Base-by-base conservation (phyloP, 2,329 filamentous ascomycete genomes). In the Phaeophleospora eucalypticola region DNA sequence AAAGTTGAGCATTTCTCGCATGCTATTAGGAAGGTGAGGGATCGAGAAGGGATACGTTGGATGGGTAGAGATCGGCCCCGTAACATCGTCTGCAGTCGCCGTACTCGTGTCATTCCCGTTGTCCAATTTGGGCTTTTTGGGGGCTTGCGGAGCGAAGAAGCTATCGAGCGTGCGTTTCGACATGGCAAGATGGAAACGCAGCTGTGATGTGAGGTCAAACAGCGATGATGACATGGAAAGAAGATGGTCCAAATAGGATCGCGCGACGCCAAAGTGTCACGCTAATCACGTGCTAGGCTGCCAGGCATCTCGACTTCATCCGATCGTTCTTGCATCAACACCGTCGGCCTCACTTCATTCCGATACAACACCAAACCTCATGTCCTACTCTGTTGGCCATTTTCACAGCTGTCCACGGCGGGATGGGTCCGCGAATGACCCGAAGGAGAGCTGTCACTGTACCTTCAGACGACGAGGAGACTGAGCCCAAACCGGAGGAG, bases 121-220 rank as follows among this genome's bases (percentile, higher is more conserved):
- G 15, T 21, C 19, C 12, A 36, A 48, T 67, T 70, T 62, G 57
- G 58, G 43, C 65, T 71, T 65, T 24, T 71, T 70, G 3, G 69
- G 48, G 17, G 78, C 49, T 17, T 71, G 61, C 1, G 77, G 73
- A 21, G 72, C 70, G 65, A 89, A 88, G 69, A 88, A 89, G 9
- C 77, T 69, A 51, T 88, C 83, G 1, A 89, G 71, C 0, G 84
- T 86, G 46, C 84, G 75, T 41, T 66, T 63, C 17, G 61, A 56
- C 56, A 62, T 62, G 1, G 18, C 34, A 16, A 29, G 41, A 34
- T 27, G 46, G 19, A 18, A 18, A 36, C 19, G 35, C 36, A 12
- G 34, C 16, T 33, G 16, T 19, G 32, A 35, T n/a, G 7, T 12
- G 16, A 46, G 15, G 19, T 17, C 14, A 36, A 34, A 20, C 32